These are phyloP conservation scores for Trichophyton equinum DNA, from an alignment of 2,329 filamentous ascomycete species.

Conservation along the genomic window DNA sequence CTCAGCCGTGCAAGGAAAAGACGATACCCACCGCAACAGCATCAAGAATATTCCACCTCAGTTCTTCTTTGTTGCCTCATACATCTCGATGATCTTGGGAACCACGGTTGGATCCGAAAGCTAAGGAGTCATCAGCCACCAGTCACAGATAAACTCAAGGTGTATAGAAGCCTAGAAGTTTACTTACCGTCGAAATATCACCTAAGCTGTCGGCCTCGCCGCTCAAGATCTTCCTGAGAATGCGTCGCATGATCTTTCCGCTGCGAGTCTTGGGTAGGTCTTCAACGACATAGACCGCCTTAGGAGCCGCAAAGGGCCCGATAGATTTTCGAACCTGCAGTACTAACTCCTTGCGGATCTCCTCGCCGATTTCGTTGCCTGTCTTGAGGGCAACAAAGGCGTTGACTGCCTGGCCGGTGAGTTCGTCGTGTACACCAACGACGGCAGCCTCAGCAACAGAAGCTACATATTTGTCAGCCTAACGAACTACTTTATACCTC, in stretches of 20 bases:
- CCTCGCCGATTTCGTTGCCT: slow-evolving; percentile 48
- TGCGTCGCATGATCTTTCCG: slow-evolving; percentile 97
- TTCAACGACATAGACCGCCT: slow-evolving; percentile 78
- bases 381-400: slow-evolving; percentile 93
- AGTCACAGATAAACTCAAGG: not conserved
- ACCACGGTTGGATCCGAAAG: slow-evolving; percentile 84
- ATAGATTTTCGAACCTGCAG: slow-evolving; percentile 95
- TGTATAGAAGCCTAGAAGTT: not conserved
- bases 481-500: not conserved
- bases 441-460: slow-evolving; percentile 88
- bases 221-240: slow-evolving; percentile 91
- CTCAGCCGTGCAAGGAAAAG: not conserved
- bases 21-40: not conserved
- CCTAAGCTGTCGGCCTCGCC: slow-evolving; percentile 95
- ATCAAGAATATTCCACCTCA: not conserved
- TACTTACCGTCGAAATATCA: slow-evolving; percentile 74
- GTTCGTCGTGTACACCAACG: slow-evolving; percentile 81
- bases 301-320: slow-evolving; percentile 91
- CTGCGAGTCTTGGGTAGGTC: slow-evolving; percentile 95
- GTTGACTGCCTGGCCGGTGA: slow-evolving; percentile 94
- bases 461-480: slow-evolving; percentile 28
- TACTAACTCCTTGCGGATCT: slow-evolving; percentile 83
- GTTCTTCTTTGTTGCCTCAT: slow-evolving; percentile 43
- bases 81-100: slow-evolving; percentile 71
- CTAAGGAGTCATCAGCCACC: slow-evolving; percentile 31